Conservation (phyloP, 805 yeast genomes). For the Nakazawaea ishiwadae region DNA sequence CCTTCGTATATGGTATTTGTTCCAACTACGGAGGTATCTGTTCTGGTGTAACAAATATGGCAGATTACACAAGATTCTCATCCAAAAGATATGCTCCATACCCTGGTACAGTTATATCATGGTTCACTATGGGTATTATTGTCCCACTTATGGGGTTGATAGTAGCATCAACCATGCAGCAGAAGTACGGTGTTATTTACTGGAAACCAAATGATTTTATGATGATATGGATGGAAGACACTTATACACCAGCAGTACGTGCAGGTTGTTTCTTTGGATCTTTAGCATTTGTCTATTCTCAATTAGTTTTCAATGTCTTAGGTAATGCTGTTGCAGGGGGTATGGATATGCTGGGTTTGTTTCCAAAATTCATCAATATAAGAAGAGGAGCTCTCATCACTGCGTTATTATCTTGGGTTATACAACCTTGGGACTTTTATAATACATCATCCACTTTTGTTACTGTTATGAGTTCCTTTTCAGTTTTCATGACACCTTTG, state of each 20-base stretch:
- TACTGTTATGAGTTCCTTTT: slow-evolving; percentile 33
- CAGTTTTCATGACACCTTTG: slow-evolving; percentile 32
- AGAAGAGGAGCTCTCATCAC: slow-evolving; percentile 31
- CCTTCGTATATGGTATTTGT: slow-evolving; percentile 35
- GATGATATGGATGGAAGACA: slow-evolving; percentile 19
- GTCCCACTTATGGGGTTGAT: slow-evolving; percentile 36
- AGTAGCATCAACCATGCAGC: slow-evolving; percentile 29
- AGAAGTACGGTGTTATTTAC: slow-evolving; percentile 29
- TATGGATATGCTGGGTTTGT: slow-evolving; percentile 36
- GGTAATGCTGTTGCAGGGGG: slow-evolving; percentile 35
- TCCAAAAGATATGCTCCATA: slow-evolving; percentile 21
- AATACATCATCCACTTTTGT: slow-evolving; percentile 30
- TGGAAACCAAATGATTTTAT: slow-evolving; percentile 36
- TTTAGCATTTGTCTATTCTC: slow-evolving; percentile 29
- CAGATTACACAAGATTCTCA: slow-evolving; percentile 37
- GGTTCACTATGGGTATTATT: slow-evolving; percentile 31
- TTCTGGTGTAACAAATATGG: slow-evolving; percentile 33
- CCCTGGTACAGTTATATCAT: slow-evolving; percentile 27
- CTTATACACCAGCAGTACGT: slow-evolving; percentile 29
- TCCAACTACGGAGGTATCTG: slow-evolving; percentile 36
- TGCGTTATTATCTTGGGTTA: slow-evolving; percentile 30
- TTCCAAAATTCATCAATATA: slow-evolving; percentile 35
- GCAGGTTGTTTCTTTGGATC: slow-evolving; percentile 39
- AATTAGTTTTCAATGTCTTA: slow-evolving; percentile 29
- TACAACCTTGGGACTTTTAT: slow-evolving; percentile 36